A percentile compares a stretch with the other conserved stretches of the same genome.
Evolutionary conservation across 176 grass and related monocot species (phyloP).

Genomic region (Triticum timopheevii): DNA sequence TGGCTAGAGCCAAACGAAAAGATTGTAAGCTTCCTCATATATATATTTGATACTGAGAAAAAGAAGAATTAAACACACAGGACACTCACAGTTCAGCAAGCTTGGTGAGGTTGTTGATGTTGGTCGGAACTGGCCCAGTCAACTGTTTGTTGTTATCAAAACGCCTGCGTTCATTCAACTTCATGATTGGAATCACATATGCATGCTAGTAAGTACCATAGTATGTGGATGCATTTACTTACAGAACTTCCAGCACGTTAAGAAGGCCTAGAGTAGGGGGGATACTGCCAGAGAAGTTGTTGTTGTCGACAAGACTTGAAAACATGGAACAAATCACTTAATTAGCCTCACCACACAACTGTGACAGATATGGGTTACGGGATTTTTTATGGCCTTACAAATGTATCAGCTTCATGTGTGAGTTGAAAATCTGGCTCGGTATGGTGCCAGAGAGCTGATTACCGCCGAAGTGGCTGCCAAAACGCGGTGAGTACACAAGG

Average conservation of each 20-base stretch:
- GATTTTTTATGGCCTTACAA: slow-evolving; percentile 39
- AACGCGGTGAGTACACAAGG: neutral
- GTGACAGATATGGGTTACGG: neutral
- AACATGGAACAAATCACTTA: neutral
- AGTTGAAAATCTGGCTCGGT: slow-evolving; percentile 65
- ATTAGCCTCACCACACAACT: slow-evolving; percentile 9
- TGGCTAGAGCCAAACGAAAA: slow-evolving; percentile 50
- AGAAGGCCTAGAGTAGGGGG: slow-evolving; percentile 64
- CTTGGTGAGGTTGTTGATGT: slow-evolving; percentile 65
- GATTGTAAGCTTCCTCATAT: slow-evolving; percentile 7
- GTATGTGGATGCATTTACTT: slow-evolving; percentile 33
- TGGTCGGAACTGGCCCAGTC: slow-evolving; percentile 57
- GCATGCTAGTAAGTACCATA: neutral
- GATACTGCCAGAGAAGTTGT: slow-evolving; percentile 71
- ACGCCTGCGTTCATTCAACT: slow-evolving; percentile 33
- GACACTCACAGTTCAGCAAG: slow-evolving; percentile 76
- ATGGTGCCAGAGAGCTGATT: slow-evolving; percentile 79
- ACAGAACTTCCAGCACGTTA: slow-evolving; percentile 63
- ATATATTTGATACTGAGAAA: slow-evolving; percentile 16
- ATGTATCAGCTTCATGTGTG: slow-evolving; percentile 72
- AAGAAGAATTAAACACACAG: neutral
- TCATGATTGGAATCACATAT: neutral
- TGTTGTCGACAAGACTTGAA: slow-evolving; percentile 83
- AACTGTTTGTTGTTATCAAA: slow-evolving; percentile 61
- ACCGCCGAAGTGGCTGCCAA: slow-evolving; percentile 69